Evolutionary conservation across 2,329 filamentous ascomycete species (phyloP), one percentile per base, ranked within the genome.

Genomic region (Hymenoscyphus fructigenus): DNA sequence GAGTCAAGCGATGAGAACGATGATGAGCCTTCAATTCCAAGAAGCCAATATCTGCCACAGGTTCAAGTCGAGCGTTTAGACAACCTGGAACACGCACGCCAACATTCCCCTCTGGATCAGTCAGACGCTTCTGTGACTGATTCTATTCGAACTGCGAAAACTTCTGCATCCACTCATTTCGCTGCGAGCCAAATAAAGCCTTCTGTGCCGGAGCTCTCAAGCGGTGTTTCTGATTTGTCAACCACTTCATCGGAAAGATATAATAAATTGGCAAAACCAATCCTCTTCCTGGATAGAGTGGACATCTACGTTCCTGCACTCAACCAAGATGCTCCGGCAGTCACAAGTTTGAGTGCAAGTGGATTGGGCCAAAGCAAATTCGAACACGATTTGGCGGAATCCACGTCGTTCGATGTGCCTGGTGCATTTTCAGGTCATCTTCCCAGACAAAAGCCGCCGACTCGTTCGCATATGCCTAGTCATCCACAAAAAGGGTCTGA

Each of bases 391-490:
- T 28, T 65, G 67, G 68, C 67, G 12, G 66, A 69, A 26, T 79
- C 76, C 34, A 68, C 79, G 12, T 79, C 79, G n/a, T 81, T 82
- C 0, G 80, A 87, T 70, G 73, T 88, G 2, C 87, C 87, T 1
- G 88, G 87, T 0, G 82, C 87, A 2, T 89, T 89, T 72, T 89
- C 86, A 0, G 76, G 85, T 20, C 76, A 79, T 53, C 65, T 75
- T 14, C 67, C 69, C 29, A 61, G 57, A 53, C 67, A 56, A 50
- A 63, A 32, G 57, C 62, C 53, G 44, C 67, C 66, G 15, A 55
- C 58, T 47, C 34, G 5, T 44, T 59, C 26, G 60, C 32, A 9
- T 53, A 41, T 23, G 38, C 17, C 53, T 9, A 29, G 47, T 20
- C 12, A 34, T 20, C 55, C 62, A 14, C 63, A 64, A 28, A 67